Evolutionary conservation across 2,329 filamentous ascomycete genomes (phyloP).

Genomic region (Pestalotiopsis sp.): DNA sequence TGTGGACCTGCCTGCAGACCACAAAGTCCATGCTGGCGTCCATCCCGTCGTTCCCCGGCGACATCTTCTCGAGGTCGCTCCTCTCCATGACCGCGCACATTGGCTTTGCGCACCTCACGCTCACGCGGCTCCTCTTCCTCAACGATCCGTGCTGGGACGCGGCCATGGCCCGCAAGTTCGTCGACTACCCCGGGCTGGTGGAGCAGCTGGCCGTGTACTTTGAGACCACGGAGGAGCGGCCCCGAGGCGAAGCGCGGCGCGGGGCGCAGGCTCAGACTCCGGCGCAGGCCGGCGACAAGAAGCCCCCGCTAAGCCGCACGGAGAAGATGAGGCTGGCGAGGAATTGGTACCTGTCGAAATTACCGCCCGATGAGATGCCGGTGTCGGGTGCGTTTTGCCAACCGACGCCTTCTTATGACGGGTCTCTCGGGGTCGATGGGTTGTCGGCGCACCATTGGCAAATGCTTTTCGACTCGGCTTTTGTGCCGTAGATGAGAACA

Average conservation of each 20-base stretch:
- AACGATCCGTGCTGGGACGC: constrained; percentile 6
- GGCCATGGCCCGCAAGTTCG: not conserved
- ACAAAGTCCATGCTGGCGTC: not conserved
- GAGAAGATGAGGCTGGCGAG: not conserved
- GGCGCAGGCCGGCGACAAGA: not conserved
- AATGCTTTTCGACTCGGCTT: not conserved
- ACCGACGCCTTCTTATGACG: not conserved
- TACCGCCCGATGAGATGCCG: not conserved
- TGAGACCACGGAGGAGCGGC: not conserved
- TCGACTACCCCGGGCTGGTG: not conserved
- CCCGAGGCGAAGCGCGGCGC: not conserved
- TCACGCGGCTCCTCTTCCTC: not conserved
- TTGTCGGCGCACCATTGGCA: not conserved
- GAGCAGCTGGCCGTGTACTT: not conserved
- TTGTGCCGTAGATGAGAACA: not conserved
- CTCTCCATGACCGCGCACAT: not conserved
- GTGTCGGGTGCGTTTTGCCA: not conserved
- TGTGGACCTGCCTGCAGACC: not conserved
- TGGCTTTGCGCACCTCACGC: not conserved
- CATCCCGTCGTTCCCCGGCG: not conserved
- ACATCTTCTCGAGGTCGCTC: not conserved
- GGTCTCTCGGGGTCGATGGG: not conserved
- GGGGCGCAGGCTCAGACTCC: not conserved
- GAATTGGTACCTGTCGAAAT: not conserved
- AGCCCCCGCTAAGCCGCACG: not conserved